These are phyloP conservation scores for Amanita exitialis DNA, from an alignment of 768 basidiomycete species.

Conservation along the genomic window DNA sequence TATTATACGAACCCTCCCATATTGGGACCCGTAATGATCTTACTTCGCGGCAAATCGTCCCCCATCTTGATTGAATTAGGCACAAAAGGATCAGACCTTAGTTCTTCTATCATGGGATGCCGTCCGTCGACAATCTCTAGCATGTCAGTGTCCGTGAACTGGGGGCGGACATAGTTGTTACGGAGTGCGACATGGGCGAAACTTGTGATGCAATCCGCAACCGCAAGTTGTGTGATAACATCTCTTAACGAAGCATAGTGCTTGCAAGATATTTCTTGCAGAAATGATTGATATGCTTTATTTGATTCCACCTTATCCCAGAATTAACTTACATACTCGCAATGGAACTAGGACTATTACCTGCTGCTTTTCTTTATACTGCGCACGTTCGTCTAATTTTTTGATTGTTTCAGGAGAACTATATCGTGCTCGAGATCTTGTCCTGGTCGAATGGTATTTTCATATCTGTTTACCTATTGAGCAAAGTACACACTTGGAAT, in stretches of 20 bases:
- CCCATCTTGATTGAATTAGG: slow-evolving; percentile 73
- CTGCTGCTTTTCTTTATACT: slow-evolving; percentile 61
- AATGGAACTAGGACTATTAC: slow-evolving; percentile 14
- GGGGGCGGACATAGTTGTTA: slow-evolving; percentile 69
- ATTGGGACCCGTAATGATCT: slow-evolving; percentile 79
- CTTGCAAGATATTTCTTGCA: slow-evolving; percentile 55
- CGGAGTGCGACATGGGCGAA: slow-evolving; percentile 72
- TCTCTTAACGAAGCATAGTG: slow-evolving; percentile 67
- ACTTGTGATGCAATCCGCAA: slow-evolving; percentile 80
- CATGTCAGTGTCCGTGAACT: slow-evolving; percentile 53
- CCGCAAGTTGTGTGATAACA: slow-evolving; percentile 71
- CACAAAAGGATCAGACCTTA: slow-evolving; percentile 74
- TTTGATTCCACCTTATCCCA: slow-evolving; percentile 42
- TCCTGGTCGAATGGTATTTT: slow-evolving; percentile 30
- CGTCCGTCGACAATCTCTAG: slow-evolving; percentile 77
- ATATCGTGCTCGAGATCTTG: slow-evolving; percentile 63
- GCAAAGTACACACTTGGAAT: slow-evolving; percentile 33
- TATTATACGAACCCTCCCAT: slow-evolving; percentile 56
- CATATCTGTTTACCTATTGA: not conserved
- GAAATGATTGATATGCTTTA: slow-evolving; percentile 56
- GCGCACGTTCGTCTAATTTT: slow-evolving; percentile 63
- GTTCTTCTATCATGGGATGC: slow-evolving; percentile 87
- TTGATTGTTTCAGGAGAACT: slow-evolving; percentile 57
- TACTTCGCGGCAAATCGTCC: slow-evolving; percentile 36
- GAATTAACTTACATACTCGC: not conserved